Evolutionary conservation across 441 rosid species (phyloP).

Genomic region (Lepidium campestre): DNA sequence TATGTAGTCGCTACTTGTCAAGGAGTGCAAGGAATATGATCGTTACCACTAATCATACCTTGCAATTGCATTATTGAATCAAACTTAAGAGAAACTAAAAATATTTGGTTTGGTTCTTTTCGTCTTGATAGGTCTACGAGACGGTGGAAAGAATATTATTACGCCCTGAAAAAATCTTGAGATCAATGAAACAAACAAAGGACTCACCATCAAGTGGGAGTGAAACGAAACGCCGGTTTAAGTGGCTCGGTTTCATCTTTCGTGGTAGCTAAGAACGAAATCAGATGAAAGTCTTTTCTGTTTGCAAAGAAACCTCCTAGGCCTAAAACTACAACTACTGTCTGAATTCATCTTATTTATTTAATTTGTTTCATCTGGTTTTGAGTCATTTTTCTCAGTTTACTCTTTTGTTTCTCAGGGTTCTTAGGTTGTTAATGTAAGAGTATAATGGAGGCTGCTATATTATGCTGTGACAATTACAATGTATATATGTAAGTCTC

Average conservation of each 20-base stretch:
- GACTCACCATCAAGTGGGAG: constrained; percentile 25
- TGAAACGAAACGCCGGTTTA: constrained; percentile 43
- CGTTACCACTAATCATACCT: background rate
- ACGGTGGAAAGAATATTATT: constrained; percentile 56
- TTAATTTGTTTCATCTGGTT: background rate
- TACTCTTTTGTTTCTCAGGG: background rate
- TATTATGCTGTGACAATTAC: too few species aligned
- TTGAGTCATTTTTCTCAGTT: background rate
- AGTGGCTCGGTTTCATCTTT: constrained; percentile 43
- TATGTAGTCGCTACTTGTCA: constrained; percentile 61
- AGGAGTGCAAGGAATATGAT: too few species aligned
- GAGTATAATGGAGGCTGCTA: too few species aligned
- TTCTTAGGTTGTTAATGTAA: constrained; percentile 9
- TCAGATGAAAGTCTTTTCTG: constrained; percentile 43
- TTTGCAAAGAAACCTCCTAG: constrained; percentile 54
- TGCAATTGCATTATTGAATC: background rate
- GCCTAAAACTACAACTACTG: constrained; percentile 47
- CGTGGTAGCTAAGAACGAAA: constrained; percentile 44
- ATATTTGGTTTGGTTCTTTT: background rate
- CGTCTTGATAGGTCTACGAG: constrained; percentile 50
- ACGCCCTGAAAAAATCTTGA: constrained; percentile 56
- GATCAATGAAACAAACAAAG: constrained; percentile 41
- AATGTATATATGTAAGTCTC: too few species aligned
- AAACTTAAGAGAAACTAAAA: constrained; percentile 3
- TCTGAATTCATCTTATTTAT: constrained; percentile 16